A percentile compares a stretch with the other conserved stretches of the same genome.
Conservation (phyloP, 805 yeast species). For the Zygoascus ofunaensis region DNA sequence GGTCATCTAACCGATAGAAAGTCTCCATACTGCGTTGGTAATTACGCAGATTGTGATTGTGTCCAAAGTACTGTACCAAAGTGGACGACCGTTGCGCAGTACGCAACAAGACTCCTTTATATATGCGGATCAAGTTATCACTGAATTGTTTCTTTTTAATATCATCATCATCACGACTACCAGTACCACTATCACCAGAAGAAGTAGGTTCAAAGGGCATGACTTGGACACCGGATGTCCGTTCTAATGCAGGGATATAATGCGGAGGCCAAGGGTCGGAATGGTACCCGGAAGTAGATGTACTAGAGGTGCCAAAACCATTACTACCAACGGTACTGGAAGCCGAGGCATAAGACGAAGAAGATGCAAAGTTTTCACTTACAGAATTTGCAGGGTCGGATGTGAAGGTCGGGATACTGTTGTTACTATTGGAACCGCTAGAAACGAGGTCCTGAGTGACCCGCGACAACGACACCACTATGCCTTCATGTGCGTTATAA, state of each 20-base stretch:
- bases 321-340: too few species aligned
- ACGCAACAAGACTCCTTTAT: neutral
- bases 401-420: slow-evolving; percentile 15
- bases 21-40: slow-evolving; percentile 15
- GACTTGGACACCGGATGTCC: neutral
- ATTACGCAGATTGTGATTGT: neutral
- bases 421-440: slow-evolving; percentile 1
- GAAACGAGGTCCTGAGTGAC: neutral
- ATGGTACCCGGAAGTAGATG: neutral
- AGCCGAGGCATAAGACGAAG: slow-evolving; percentile 10
- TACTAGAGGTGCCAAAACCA: neutral
- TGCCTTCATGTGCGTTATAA: neutral
- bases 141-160: neutral
- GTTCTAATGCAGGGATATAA: neutral
- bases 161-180: neutral
- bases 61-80: neutral
- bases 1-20: slow-evolving; percentile 13
- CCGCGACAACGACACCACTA: neutral
- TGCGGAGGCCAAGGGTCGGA: neutral
- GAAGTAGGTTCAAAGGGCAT: neutral
- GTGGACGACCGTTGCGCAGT: too few species aligned
- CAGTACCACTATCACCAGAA: neutral
- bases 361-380: slow-evolving; percentile 19
- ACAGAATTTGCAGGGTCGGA: slow-evolving; percentile 17
- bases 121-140: neutral